These are phyloP conservation scores for Trametes meyenii DNA, from an alignment of 768 basidiomycete genomes.

Conservation along the genomic window DNA sequence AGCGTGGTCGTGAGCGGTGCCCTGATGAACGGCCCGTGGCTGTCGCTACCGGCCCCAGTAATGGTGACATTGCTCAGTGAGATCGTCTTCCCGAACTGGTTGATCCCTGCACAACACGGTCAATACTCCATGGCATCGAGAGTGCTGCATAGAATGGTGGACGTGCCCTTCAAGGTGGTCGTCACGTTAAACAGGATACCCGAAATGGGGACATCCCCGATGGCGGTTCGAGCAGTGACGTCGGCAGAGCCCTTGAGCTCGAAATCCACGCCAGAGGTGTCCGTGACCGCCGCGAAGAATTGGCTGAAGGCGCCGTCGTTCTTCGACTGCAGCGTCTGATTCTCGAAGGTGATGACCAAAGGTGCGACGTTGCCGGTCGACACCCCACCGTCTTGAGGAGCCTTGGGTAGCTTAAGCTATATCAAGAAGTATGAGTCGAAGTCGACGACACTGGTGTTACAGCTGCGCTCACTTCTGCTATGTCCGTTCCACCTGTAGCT, in stretches of 20 bases:
- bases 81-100: slow-evolving; percentile 57
- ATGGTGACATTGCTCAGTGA: slow-evolving; percentile 58
- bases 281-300: slow-evolving; percentile 63
- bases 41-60: slow-evolving; percentile 63
- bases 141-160: too few relatives aligned
- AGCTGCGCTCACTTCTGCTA: slow-evolving; percentile 51
- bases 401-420: slow-evolving; percentile 55
- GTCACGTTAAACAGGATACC: slow-evolving; percentile 64
- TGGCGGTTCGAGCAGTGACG: slow-evolving; percentile 60
- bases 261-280: slow-evolving; percentile 46
- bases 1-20: slow-evolving; percentile 60
- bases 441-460: neutral
- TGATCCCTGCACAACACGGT: slow-evolving; percentile 37
- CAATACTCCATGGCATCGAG: neutral
- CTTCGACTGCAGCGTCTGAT: slow-evolving; percentile 58
- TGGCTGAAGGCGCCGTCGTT: slow-evolving; percentile 55
- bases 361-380: slow-evolving; percentile 71
- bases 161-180: slow-evolving; percentile 54
- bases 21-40: slow-evolving; percentile 60
- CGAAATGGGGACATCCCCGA: slow-evolving; percentile 67
- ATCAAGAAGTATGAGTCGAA: neutral
- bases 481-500: slow-evolving; percentile 47
- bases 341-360: slow-evolving; percentile 57
- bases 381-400: slow-evolving; percentile 55
- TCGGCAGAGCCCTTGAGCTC: slow-evolving; percentile 58